phyloP scores from a whole-genome alignment of 2,329 filamentous ascomycete genomes.

The Aspergillus novoparasiticus region DNA sequence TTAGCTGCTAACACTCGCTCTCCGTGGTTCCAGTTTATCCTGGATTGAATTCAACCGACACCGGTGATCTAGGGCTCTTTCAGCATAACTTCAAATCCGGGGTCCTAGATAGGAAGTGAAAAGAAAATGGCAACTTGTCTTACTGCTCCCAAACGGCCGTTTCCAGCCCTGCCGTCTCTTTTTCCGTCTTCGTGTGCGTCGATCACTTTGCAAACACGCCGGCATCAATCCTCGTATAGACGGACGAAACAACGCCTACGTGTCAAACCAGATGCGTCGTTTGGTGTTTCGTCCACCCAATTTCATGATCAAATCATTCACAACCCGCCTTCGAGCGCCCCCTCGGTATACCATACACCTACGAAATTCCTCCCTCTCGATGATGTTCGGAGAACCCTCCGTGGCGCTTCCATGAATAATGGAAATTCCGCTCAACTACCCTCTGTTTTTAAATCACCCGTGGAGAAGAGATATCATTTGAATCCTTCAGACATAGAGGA shows the following conservation, averaged over 20 bases:
- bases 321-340: conserved; percentile 67
- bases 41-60: not conserved
- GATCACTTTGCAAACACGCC: conserved; percentile 35
- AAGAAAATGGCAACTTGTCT: conserved; percentile 33
- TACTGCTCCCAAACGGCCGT: conserved; percentile 35
- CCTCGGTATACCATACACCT: conserved; percentile 66
- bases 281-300: conserved; percentile 41
- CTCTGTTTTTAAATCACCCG: conserved; percentile 51
- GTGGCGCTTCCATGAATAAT: conserved; percentile 32
- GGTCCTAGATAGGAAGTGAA: not conserved
- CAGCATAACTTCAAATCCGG: not conserved
- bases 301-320: conserved; percentile 61
- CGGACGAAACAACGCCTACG: conserved; percentile 55
- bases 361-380: conserved; percentile 63
- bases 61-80: not conserved
- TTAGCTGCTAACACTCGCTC: not conserved
- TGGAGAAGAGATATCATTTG: conserved; percentile 65
- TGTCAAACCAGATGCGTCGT: conserved; percentile 56
- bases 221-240: conserved; percentile 54
- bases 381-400: conserved; percentile 57
- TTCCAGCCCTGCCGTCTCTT: conserved; percentile 41
- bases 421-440: conserved; percentile 42
- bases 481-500: conserved; percentile 59
- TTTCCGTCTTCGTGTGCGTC: conserved; percentile 41
- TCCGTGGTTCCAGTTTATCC: not conserved